Percentiles rank a stretch among this genome's conserved stretches.
These are phyloP conservation scores for Xerocomus potaroensis DNA, from an alignment of 768 basidiomycete species.

Conservation along the genomic window DNA sequence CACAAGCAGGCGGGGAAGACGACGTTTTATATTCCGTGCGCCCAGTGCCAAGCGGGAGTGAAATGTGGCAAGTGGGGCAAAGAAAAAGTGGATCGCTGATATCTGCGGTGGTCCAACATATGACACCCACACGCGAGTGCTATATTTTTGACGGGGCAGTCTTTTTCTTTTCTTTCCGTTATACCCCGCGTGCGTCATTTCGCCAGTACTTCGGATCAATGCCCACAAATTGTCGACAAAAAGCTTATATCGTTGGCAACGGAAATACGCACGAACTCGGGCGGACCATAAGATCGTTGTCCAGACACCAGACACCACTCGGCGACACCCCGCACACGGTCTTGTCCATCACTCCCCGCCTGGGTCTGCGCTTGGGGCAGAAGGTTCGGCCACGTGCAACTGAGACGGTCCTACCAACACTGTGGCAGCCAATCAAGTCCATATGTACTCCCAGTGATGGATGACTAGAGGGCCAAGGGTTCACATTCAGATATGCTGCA, in stretches of 20 bases:
- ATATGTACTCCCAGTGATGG: too few relatives aligned
- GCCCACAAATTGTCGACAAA: constrained; percentile 1
- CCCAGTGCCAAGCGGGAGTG: background rate
- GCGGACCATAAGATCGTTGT: too few relatives aligned
- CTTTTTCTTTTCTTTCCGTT: background rate
- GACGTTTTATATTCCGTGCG: background rate
- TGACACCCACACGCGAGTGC: too few relatives aligned
- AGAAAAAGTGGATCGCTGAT: too few relatives aligned
- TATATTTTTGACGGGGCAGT: too few relatives aligned
- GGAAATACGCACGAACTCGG: background rate
- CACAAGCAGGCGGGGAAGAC: too few relatives aligned
- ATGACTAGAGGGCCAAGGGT: constrained; percentile 14
- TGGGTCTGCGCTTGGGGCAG: too few relatives aligned
- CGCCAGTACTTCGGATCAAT: constrained; percentile 23
- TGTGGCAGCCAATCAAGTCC: constrained; percentile 22
- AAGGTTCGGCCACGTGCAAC: too few relatives aligned
- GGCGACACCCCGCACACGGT: too few relatives aligned
- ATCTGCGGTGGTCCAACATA: too few relatives aligned
- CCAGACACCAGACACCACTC: too few relatives aligned
- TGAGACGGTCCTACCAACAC: background rate
- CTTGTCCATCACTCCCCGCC: too few relatives aligned
- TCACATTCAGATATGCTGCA: constrained; percentile 7
- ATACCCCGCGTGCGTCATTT: constrained; percentile 32
- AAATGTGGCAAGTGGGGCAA: background rate
- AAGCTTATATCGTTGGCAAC: constrained; percentile 19